Percentiles rank a stretch among this genome's conserved stretches.
Conservation (phyloP, 2,329 filamentous ascomycete genomes). For the Hymenoscyphus fructigenus region DNA sequence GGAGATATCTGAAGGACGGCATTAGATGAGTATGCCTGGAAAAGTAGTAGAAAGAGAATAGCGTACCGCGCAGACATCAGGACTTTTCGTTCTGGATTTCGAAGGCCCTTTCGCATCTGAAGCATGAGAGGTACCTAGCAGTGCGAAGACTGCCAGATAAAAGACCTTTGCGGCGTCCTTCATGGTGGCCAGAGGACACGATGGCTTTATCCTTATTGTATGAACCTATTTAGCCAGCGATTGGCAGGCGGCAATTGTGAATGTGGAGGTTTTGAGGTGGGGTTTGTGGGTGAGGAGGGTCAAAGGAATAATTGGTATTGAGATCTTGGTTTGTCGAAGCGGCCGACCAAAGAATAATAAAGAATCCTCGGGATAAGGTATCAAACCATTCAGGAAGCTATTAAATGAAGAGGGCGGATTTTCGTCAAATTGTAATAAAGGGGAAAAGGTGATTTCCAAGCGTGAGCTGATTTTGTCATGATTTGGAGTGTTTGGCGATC, state of each 20-base stretch:
- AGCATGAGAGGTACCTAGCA: constrained; percentile 51
- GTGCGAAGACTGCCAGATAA: constrained; percentile 61
- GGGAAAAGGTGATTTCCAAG: constrained; percentile 25
- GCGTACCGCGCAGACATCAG: constrained; percentile 41
- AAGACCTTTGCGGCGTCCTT: constrained; percentile 54
- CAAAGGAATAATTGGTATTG: constrained; percentile 13
- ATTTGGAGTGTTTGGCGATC: constrained; percentile 10
- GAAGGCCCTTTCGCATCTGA: constrained; percentile 35
- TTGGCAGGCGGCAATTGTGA: constrained; percentile 11
- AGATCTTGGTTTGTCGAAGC: constrained; percentile 12
- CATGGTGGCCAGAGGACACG: constrained; percentile 41
- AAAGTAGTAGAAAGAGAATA: constrained; percentile 27
- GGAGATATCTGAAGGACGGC: constrained; percentile 70
- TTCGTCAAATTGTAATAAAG: neutral
- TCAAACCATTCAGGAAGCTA: constrained; percentile 5
- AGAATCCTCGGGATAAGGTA: neutral
- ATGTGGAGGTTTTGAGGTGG: constrained; percentile 9
- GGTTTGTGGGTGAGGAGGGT: neutral
- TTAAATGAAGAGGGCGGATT: neutral
- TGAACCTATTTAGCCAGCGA: constrained; percentile 20
- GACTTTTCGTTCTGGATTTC: constrained; percentile 39
- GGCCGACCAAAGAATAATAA: constrained; percentile 15
- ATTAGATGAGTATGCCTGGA: constrained; percentile 36
- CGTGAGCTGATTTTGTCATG: constrained; percentile 23
- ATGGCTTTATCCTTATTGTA: neutral